Conservation (phyloP, 2,329 filamentous ascomycete genomes). For the Cyclaneusma minus region DNA sequence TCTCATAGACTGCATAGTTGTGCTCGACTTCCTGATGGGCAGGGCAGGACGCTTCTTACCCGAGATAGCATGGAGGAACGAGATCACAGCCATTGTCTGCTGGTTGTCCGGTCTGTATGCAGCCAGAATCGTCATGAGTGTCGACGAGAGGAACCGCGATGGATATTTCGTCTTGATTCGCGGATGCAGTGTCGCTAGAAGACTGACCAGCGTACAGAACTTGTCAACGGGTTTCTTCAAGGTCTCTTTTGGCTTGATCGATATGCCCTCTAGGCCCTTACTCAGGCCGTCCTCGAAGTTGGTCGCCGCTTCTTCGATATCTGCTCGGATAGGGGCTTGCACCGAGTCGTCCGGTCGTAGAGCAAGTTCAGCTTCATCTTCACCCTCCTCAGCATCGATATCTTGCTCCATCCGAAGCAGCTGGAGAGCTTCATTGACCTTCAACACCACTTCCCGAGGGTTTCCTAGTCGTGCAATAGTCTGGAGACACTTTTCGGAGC, state of each 20-base stretch:
- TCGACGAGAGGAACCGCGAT: slow-evolving; percentile 62
- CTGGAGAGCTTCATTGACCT: slow-evolving; percentile 60
- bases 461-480: slow-evolving; percentile 66
- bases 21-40: slow-evolving; percentile 41
- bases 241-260: not conserved
- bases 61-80: slow-evolving; percentile 54
- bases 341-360: slow-evolving; percentile 7
- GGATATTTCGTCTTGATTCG: slow-evolving; percentile 65
- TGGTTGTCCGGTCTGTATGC: slow-evolving; percentile 48
- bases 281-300: slow-evolving; percentile 20
- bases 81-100: slow-evolving; percentile 55
- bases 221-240: slow-evolving; percentile 23
- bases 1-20: slow-evolving; percentile 16
- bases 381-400: slow-evolving; percentile 25
- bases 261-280: not conserved
- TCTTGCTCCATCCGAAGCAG: slow-evolving; percentile 31
- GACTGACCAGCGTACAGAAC: slow-evolving; percentile 54
- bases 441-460: slow-evolving; percentile 67
- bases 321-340: slow-evolving; percentile 12
- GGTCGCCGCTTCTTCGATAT: slow-evolving; percentile 9
- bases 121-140: slow-evolving; percentile 55
- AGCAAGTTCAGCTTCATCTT: slow-evolving; percentile 8
- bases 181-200: slow-evolving; percentile 58
- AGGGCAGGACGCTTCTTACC: slow-evolving; percentile 49
- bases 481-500: slow-evolving; percentile 52